Evolutionary conservation across 805 yeast species (phyloP).

Genomic region (Pichia rugopelliculosa): DNA sequence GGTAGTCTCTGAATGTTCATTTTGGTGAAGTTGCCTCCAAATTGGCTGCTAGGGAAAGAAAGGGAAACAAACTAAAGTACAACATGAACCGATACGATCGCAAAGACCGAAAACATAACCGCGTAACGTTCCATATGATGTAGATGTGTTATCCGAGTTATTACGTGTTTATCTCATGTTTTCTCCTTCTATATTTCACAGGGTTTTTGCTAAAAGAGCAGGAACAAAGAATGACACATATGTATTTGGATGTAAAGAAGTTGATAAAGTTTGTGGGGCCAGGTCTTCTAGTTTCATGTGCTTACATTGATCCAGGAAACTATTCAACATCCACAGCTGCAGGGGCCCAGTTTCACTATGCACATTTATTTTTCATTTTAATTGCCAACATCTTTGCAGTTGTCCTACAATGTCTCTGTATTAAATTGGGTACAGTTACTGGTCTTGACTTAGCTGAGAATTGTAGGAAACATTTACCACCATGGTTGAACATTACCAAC

Average conservation of each 20-base stretch:
- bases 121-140: no score
- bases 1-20: constrained; percentile 21
- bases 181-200: background rate
- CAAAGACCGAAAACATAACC: no score
- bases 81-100: background rate
- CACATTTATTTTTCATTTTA: constrained; percentile 63
- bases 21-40: background rate
- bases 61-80: background rate
- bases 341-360: constrained; percentile 73
- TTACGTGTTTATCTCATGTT: no score
- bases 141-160: no score
- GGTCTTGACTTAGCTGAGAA: constrained; percentile 84
- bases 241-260: constrained; percentile 29
- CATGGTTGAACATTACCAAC: constrained; percentile 52
- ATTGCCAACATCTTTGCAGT: constrained; percentile 82
- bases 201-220: background rate
- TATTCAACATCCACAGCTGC: constrained; percentile 85
- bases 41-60: background rate
- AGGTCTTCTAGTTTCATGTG: constrained; percentile 80
- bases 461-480: constrained; percentile 65
- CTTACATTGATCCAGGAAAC: constrained; percentile 93
- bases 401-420: constrained; percentile 72
- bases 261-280: constrained; percentile 74
- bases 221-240: no score
- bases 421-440: constrained; percentile 82